Conservation (phyloP, 352 stramenopile genomes). For the Phytophthora pini region DNA sequence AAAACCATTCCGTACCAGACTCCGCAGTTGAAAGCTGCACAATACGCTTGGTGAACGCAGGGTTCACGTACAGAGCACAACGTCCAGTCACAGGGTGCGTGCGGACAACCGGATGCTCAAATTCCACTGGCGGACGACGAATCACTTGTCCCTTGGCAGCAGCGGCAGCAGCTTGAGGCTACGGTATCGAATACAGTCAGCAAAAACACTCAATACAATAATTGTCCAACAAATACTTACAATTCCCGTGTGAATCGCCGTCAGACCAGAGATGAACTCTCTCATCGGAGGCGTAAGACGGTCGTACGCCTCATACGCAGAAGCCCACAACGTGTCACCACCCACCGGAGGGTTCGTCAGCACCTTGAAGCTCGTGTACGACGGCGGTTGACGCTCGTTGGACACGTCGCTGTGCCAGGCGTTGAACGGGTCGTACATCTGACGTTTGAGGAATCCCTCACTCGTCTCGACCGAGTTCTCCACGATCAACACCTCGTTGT, state of each 20-base stretch:
- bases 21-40: conserved; percentile 42
- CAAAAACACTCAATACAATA: background rate
- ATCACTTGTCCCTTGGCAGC: conserved; percentile 27
- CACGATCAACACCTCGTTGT: conserved; percentile 12
- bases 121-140: conserved; percentile 39
- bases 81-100: conserved; percentile 39
- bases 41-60: conserved; percentile 49
- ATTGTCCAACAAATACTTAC: conserved; percentile 1
- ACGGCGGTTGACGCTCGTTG: conserved; percentile 41
- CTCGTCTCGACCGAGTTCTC: conserved; percentile 21
- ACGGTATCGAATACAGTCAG: background rate
- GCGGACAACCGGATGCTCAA: conserved; percentile 48
- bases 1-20: conserved; percentile 27
- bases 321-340: conserved; percentile 53
- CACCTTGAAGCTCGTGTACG: conserved; percentile 32
- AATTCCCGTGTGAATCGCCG: conserved; percentile 52
- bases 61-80: conserved; percentile 45
- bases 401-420: conserved; percentile 50
- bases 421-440: conserved; percentile 37
- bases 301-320: conserved; percentile 54
- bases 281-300: conserved; percentile 44
- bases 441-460: conserved; percentile 16
- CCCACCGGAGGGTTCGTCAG: conserved; percentile 39
- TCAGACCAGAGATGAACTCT: conserved; percentile 44
- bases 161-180: conserved; percentile 26